A percentile compares a stretch with the other conserved stretches of the same genome.
Evolutionary conservation across 805 yeast genomes (phyloP).

Genomic region (Lachancea meyersii): DNA sequence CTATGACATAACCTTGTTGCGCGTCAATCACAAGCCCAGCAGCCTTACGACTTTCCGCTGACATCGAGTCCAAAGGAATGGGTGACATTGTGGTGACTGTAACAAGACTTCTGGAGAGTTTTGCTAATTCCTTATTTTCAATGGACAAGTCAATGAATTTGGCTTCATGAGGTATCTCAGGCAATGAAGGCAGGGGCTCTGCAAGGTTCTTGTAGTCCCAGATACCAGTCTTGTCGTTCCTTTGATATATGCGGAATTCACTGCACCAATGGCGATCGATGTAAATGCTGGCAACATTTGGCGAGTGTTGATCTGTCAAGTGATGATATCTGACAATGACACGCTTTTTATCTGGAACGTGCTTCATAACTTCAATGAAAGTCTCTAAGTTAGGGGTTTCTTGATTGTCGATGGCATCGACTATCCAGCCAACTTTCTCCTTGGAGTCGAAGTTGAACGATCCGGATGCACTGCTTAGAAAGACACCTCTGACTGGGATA

Average conservation of each 20-base stretch:
- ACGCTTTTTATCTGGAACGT: slow-evolving; percentile 68
- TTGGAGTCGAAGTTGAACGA: slow-evolving; percentile 56
- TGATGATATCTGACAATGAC: slow-evolving; percentile 64
- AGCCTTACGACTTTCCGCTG: slow-evolving; percentile 53
- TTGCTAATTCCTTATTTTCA: slow-evolving; percentile 45
- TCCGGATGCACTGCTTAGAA: slow-evolving; percentile 68
- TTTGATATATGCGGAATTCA: slow-evolving; percentile 60
- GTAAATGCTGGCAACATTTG: slow-evolving; percentile 55
- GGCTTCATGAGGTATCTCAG: slow-evolving; percentile 54
- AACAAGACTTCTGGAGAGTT: slow-evolving; percentile 63
- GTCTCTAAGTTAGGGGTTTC: slow-evolving; percentile 70
- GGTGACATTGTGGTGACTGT: slow-evolving; percentile 61
- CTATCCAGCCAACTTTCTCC: slow-evolving; percentile 71
- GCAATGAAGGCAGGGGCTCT: slow-evolving; percentile 51
- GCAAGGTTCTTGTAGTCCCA: slow-evolving; percentile 51
- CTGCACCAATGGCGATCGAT: slow-evolving; percentile 84
- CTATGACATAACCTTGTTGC: slow-evolving; percentile 68
- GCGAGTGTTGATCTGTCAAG: slow-evolving; percentile 73
- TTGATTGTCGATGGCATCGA: slow-evolving; percentile 69
- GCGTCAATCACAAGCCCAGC: slow-evolving; percentile 83
- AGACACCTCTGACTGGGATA: slow-evolving; percentile 80
- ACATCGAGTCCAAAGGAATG: slow-evolving; percentile 68
- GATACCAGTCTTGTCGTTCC: slow-evolving; percentile 50
- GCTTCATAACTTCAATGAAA: slow-evolving; percentile 71
- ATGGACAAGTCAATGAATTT: slow-evolving; percentile 64